Conservation (phyloP, 2,329 filamentous ascomycete species). For the Cladosporium sphaerospermum region DNA sequence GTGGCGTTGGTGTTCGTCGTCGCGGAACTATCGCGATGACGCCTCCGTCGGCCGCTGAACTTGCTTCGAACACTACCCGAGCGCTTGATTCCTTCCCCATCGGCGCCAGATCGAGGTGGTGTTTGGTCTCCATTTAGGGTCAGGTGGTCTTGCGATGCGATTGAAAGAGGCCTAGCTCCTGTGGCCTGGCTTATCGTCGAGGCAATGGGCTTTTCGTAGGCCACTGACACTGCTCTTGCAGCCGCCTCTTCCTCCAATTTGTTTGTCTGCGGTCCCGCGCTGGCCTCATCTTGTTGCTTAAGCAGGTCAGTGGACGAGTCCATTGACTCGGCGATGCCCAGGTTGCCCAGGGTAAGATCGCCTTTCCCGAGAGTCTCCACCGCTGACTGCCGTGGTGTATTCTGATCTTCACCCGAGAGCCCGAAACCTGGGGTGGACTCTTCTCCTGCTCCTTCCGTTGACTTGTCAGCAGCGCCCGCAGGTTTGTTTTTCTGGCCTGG, state of each 20-base stretch:
- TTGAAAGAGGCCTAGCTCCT: constrained; percentile 33
- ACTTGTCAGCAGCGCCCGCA: constrained; percentile 12
- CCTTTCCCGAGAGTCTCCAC: constrained; percentile 85
- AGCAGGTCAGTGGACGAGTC: constrained; percentile 53
- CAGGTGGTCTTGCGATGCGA: constrained; percentile 32
- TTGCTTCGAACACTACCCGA: constrained; percentile 48
- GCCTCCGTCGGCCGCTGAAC: constrained; percentile 46
- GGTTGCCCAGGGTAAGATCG: constrained; percentile 79
- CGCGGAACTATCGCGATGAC: constrained; percentile 69
- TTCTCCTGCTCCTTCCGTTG: constrained; percentile 29
- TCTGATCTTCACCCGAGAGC: constrained; percentile 47
- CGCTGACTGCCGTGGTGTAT: constrained; percentile 52
- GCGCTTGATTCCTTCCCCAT: constrained; percentile 46
- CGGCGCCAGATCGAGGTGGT: constrained; percentile 60
- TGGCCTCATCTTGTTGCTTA: constrained; percentile 39
- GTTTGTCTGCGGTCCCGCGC: constrained; percentile 48
- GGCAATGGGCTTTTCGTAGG: constrained; percentile 44
- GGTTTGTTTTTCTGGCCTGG: constrained; percentile 49
- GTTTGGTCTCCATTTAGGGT: constrained; percentile 52
- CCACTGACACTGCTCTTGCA: constrained; percentile 54
- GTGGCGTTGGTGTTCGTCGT: constrained; percentile 57
- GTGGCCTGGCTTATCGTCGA: constrained; percentile 28
- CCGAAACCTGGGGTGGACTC: constrained; percentile 35
- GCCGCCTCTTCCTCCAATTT: constrained; percentile 54
- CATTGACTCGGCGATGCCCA: constrained; percentile 64